A percentile compares a stretch with the other conserved stretches of the same genome.
These are phyloP conservation scores for Diaporthe ilicicola DNA, from an alignment of 2,329 filamentous ascomycete genomes.

Conservation along the genomic window DNA sequence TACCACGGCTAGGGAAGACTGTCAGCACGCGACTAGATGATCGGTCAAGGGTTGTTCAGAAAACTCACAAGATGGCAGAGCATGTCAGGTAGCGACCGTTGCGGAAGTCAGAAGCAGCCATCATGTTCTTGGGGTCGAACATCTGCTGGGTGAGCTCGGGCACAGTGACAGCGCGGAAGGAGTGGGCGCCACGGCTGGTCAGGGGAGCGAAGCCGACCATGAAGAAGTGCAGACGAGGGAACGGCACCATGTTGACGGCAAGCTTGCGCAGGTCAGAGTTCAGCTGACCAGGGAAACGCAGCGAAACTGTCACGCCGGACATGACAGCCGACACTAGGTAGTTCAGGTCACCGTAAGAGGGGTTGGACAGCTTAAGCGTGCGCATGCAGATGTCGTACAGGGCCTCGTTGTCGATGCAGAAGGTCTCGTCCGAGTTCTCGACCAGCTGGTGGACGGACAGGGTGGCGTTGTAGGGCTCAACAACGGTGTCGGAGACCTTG, in stretches of 20 bases:
- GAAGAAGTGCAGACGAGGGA: conserved; percentile 99
- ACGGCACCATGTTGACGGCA: conserved; percentile 99
- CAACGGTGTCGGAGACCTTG: conserved; percentile 99
- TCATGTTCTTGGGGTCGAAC: conserved; percentile 99
- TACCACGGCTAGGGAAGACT: conserved; percentile 77
- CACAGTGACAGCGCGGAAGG: conserved; percentile 97
- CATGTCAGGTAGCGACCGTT: conserved; percentile 99
- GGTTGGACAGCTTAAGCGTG: conserved; percentile 98
- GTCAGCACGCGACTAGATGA: conserved; percentile 29
- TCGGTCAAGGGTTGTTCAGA: neutral
- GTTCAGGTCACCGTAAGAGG: conserved; percentile 99
- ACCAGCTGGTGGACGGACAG: conserved; percentile 99
- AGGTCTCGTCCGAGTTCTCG: conserved; percentile 99
- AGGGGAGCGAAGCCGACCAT: conserved; percentile 99
- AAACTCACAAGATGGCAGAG: conserved; percentile 91
- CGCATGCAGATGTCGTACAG: conserved; percentile 99
- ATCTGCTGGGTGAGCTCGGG: conserved; percentile 99
- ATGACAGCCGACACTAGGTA: conserved; percentile 99
- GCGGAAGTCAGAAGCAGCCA: conserved; percentile 99
- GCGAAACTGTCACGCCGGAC: conserved; percentile 98
- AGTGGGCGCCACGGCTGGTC: conserved; percentile 84
- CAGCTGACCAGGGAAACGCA: conserved; percentile 99
- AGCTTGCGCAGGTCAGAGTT: conserved; percentile 99
- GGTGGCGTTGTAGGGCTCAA: conserved; percentile 99
- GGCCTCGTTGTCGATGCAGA: conserved; percentile 99